A percentile compares a stretch with the other conserved stretches of the same genome.
phyloP scores from a whole-genome alignment of 2,329 filamentous ascomycete species.

The Rhinocladiella similis region DNA sequence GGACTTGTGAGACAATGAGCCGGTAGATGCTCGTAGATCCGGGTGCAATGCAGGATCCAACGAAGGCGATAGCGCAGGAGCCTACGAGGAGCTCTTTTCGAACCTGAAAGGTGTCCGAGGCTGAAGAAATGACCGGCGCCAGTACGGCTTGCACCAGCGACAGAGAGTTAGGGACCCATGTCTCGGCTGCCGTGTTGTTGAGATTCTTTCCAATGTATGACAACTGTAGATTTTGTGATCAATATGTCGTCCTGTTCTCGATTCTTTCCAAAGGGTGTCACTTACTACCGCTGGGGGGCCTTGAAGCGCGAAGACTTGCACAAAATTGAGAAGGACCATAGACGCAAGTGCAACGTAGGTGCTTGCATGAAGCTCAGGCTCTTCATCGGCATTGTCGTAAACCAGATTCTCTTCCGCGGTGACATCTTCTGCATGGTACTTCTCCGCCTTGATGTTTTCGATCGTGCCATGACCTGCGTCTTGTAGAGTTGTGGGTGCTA shows the following conservation, averaged over 20 bases:
- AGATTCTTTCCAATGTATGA: slow-evolving; percentile 13
- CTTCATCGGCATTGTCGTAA: slow-evolving; percentile 4
- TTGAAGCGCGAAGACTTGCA: neutral
- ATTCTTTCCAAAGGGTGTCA: neutral
- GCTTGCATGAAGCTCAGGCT: slow-evolving; percentile 4
- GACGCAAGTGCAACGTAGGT: slow-evolving; percentile 5
- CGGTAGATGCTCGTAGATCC: slow-evolving; percentile 8
- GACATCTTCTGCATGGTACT: too few species aligned
- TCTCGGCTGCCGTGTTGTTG: neutral
- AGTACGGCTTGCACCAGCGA: slow-evolving; percentile 17
- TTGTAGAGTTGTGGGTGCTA: too few species aligned
- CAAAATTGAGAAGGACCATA: slow-evolving; percentile 1
- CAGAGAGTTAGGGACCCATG: slow-evolving; percentile 11
- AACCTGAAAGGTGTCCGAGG: slow-evolving; percentile 19
- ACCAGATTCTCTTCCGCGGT: too few species aligned
- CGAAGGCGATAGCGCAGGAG: too few species aligned
- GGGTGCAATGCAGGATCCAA: slow-evolving; percentile 6
- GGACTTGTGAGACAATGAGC: slow-evolving; percentile 9
- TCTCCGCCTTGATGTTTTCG: too few species aligned
- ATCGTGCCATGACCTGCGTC: too few species aligned
- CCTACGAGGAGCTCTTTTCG: slow-evolving; percentile 12
- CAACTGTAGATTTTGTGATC: slow-evolving; percentile 24
- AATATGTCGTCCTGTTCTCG: neutral
- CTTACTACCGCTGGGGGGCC: slow-evolving; percentile 6
- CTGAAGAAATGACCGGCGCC: slow-evolving; percentile 13